Evolutionary conservation across 768 basidiomycete species (phyloP), one percentile per base, ranked within the genome.

Genomic region (Tremella yokohamensis): DNA sequence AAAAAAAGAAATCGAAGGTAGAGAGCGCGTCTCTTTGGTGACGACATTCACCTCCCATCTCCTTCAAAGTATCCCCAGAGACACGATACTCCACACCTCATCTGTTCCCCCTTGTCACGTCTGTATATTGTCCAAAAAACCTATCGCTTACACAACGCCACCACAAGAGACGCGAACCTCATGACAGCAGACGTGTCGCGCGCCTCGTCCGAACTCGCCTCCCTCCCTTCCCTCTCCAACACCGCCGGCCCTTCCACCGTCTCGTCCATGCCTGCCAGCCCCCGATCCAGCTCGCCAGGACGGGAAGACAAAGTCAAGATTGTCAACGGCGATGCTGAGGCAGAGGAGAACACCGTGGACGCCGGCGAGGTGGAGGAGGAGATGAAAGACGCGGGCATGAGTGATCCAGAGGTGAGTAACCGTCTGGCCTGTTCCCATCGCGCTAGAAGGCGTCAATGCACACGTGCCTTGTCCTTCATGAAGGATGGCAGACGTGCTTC

Each of bases 221-320:
- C 49, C 54, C 52, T 59, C 20, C 44, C 63, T 19, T 55, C 58
- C 18, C 20, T 52, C 2, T 48, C 49, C 16, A 50, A 52, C 49
- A 61, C 53, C 38, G 56, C 61, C 34, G 56, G 40, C 2, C 60
- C 65, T 4, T 69, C 70, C 20, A 65, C 64, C 29, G 53, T 64
- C 3, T 60, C 64, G 1, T 60, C 59, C 42, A 62, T 66, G 61
- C 55, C 62, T 34, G 29, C 62, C 20, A 62, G 52, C 13, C 62
- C 62, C 4, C 15, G 25, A 19, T 40, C 54, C 3, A 40, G 25
- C 8, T 51, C 48, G 40, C 24, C 57, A n/a, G 39, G 42, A 8
- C 22, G 24, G 2, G 25, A 52, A 57, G 56, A 49, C 24, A 20
- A 13, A 29, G 42, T 44, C 8, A 52, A 58, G 40, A 29, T 49